These are phyloP conservation scores for Rhodotorula sp. DNA, from an alignment of 1,284 basidiomycete species.

Conservation along the genomic window DNA sequence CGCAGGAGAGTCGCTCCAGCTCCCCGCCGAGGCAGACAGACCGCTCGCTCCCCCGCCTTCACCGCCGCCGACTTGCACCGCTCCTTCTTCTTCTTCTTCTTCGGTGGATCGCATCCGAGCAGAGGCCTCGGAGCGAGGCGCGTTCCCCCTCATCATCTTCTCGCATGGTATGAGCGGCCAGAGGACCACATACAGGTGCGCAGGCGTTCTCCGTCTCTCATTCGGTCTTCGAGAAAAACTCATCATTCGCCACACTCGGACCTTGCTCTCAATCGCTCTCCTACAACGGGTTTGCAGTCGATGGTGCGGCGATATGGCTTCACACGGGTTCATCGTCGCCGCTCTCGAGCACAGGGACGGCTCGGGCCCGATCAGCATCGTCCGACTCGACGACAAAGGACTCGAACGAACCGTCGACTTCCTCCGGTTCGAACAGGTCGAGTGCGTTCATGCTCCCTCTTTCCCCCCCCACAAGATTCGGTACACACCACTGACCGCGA, in stretches of 20 bases:
- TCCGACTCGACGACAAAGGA: constrained; percentile 23
- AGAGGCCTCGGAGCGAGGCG: background rate
- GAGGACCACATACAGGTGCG: constrained; percentile 60
- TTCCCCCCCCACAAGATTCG: background rate
- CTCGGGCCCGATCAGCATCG: constrained; percentile 57
- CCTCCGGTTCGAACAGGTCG: constrained; percentile 56
- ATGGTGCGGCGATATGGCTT: constrained; percentile 65
- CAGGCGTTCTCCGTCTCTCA: too few relatives aligned
- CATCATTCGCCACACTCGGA: background rate
- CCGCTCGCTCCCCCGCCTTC: background rate
- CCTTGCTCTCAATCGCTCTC: background rate
- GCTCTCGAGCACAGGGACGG: constrained; percentile 78
- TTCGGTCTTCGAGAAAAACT: too few relatives aligned
- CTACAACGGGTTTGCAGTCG: constrained; percentile 54
- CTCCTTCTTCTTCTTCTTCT: too few relatives aligned
- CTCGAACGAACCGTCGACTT: constrained; percentile 50
- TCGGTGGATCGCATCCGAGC: constrained; percentile 5
- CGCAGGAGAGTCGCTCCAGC: constrained; percentile 11
- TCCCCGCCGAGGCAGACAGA: constrained; percentile 13
- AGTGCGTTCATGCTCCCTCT: constrained; percentile 51
- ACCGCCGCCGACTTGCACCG: background rate
- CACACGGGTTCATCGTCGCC: constrained; percentile 70
- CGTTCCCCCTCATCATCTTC: constrained; percentile 67
- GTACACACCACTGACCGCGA: background rate
- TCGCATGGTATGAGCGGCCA: constrained; percentile 75